These are phyloP conservation scores for Begonia loranthoides DNA, from an alignment of 306 rosid genomes.

Conservation along the genomic window DNA sequence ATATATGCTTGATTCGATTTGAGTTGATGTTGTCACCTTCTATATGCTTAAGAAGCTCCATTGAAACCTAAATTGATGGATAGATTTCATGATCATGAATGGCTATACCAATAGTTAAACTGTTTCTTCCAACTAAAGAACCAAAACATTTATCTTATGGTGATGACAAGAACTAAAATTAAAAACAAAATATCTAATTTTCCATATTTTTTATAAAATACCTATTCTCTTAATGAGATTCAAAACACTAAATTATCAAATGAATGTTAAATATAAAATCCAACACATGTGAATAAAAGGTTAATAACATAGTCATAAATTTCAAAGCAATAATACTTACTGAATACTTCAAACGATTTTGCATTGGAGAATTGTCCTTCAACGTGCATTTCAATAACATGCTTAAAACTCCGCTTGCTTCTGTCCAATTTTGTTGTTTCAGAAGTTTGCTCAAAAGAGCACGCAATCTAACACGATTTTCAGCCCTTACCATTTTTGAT, in stretches of 20 bases:
- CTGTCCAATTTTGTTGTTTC: slow-evolving; percentile 42
- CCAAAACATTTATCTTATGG: no score
- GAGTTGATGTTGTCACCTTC: slow-evolving; percentile 14
- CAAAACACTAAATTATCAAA: background rate
- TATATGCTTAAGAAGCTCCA: slow-evolving; percentile 43
- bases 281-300: background rate
- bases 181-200: no score
- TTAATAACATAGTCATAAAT: no score
- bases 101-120: no score
- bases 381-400: slow-evolving; percentile 35
- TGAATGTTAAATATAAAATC: background rate
- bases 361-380: slow-evolving; percentile 25
- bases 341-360: slow-evolving; percentile 52
- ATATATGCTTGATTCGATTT: slow-evolving; percentile 30
- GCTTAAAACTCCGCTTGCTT: slow-evolving; percentile 55
- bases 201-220: no score
- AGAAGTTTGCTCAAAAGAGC: slow-evolving; percentile 26
- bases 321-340: slow-evolving; percentile 14
- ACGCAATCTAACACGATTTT: slow-evolving; percentile 29
- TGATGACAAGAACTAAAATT: no score
- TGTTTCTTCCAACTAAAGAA: no score
- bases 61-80: slow-evolving; percentile 27
- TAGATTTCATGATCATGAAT: no score
- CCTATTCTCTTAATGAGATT: no score
- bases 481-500: slow-evolving; percentile 28